Conservation (phyloP, 73 alveolate species). For the Uronychia setigera region DNA sequence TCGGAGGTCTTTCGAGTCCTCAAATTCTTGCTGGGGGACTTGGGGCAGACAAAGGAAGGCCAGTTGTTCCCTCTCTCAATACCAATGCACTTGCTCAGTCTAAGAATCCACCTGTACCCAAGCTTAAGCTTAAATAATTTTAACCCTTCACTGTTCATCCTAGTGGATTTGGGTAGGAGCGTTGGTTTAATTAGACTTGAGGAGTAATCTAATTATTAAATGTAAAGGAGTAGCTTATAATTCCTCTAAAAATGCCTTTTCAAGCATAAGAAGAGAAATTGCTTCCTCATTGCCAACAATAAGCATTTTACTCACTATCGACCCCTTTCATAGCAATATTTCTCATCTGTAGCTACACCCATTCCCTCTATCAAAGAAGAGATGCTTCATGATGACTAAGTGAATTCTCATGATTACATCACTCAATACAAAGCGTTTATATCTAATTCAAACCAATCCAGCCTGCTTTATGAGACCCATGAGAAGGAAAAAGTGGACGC, state of each 20-base stretch:
- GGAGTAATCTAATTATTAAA: not conserved
- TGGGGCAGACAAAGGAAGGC: too few species aligned
- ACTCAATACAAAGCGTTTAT: not conserved
- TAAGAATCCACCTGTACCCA: not conserved
- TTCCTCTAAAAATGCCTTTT: not conserved
- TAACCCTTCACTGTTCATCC: not conserved
- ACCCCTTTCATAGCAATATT: not conserved
- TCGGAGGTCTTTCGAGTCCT: not conserved
- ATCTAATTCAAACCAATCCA: not conserved
- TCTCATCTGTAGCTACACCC: too few species aligned
- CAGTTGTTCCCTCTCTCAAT: not conserved
- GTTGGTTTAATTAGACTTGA: not conserved
- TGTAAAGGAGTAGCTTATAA: not conserved
- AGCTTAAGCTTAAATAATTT: not conserved
- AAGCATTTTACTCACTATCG: not conserved
- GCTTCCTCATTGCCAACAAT: not conserved
- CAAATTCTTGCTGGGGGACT: not conserved
- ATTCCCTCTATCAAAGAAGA: too few species aligned
- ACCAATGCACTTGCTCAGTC: not conserved
- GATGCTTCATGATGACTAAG: not conserved
- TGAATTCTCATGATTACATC: not conserved
- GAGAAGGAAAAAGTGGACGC: not conserved
- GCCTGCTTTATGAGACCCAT: not conserved
- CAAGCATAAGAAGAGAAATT: not conserved
- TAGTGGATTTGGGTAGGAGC: not conserved